Conservation (phyloP, 2,329 filamentous ascomycete species). For the Talaromyces rugulosus region DNA sequence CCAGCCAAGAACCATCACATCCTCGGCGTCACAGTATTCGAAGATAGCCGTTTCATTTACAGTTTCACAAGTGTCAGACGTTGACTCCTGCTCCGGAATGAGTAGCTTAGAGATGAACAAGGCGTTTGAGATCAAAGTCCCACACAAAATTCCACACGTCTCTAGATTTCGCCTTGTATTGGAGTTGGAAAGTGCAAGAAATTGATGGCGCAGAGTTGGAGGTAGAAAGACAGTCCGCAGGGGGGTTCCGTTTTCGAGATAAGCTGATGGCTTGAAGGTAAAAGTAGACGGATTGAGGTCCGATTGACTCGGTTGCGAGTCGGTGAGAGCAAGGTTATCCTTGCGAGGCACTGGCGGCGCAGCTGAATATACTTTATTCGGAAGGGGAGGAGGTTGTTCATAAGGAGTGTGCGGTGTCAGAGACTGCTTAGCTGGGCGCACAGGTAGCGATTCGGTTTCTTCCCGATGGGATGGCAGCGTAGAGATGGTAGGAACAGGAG, state of each 20-base stretch:
- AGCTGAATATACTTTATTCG: slow-evolving; percentile 21
- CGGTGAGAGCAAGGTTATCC: slow-evolving; percentile 15
- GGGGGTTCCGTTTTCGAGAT: slow-evolving; percentile 82
- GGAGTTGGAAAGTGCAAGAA: slow-evolving; percentile 66
- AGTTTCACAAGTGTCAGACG: slow-evolving; percentile 91
- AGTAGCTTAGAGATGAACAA: slow-evolving; percentile 85
- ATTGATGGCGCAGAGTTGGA: slow-evolving; percentile 65
- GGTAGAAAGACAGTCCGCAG: slow-evolving; percentile 87
- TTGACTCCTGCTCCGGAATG: slow-evolving; percentile 85
- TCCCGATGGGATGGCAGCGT: slow-evolving; percentile 14
- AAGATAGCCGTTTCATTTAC: slow-evolving; percentile 80
- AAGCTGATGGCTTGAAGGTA: slow-evolving; percentile 79
- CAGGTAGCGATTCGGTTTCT: slow-evolving; percentile 20
- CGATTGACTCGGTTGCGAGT: slow-evolving; percentile 17
- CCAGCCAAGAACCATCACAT: slow-evolving; percentile 86
- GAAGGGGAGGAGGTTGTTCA: slow-evolving; percentile 23
- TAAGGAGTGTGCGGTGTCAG: slow-evolving; percentile 12
- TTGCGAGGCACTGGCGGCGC: slow-evolving; percentile 25
- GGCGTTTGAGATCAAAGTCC: slow-evolving; percentile 85
- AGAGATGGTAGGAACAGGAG: slow-evolving; percentile 17
- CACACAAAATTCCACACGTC: slow-evolving; percentile 92
- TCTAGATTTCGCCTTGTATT: slow-evolving; percentile 84
- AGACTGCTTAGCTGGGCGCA: slow-evolving; percentile 37
- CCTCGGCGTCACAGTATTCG: slow-evolving; percentile 80
- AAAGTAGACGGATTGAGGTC: slow-evolving; percentile 52